Conservation (phyloP, 192 early-diverging fungal genomes). For the Pilaira anomala region DNA sequence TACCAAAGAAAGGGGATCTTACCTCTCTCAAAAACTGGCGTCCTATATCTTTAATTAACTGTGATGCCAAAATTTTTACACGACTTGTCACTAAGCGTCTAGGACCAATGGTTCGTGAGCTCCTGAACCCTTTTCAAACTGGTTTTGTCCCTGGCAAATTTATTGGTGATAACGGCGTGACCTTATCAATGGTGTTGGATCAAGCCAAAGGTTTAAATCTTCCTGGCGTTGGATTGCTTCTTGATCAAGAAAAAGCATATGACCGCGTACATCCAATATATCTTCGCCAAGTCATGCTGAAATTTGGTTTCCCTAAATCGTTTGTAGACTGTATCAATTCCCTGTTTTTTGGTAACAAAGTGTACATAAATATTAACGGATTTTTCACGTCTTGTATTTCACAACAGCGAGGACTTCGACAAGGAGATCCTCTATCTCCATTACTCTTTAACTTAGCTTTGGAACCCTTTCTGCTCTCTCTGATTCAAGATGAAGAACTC, state of each 20-base stretch:
- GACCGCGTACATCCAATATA: constrained; percentile 22
- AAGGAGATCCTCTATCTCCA: constrained; percentile 26
- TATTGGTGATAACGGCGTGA: constrained; percentile 18
- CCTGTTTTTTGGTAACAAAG: background rate
- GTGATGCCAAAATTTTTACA: constrained; percentile 18
- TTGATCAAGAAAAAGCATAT: constrained; percentile 34
- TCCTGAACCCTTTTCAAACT: constrained; percentile 28
- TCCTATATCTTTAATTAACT: constrained; percentile 11
- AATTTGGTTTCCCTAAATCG: background rate
- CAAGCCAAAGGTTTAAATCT: background rate
- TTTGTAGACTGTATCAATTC: background rate
- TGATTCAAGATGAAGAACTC: background rate
- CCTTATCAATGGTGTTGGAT: background rate
- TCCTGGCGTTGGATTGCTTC: constrained; percentile 1
- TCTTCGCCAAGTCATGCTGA: no score
- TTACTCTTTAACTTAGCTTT: constrained; percentile 23
- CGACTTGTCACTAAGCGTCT: background rate
- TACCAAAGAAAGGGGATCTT: background rate
- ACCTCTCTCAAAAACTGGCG: constrained; percentile 18
- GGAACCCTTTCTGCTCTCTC: constrained; percentile 10
- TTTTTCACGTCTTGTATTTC: background rate
- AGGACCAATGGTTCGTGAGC: background rate
- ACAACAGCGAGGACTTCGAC: constrained; percentile 22
- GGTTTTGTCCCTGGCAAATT: constrained; percentile 16
- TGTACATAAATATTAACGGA: background rate